These are phyloP conservation scores for Tolypocladium endophyticum DNA, from an alignment of 2,329 filamentous ascomycete species.

Conservation along the genomic window DNA sequence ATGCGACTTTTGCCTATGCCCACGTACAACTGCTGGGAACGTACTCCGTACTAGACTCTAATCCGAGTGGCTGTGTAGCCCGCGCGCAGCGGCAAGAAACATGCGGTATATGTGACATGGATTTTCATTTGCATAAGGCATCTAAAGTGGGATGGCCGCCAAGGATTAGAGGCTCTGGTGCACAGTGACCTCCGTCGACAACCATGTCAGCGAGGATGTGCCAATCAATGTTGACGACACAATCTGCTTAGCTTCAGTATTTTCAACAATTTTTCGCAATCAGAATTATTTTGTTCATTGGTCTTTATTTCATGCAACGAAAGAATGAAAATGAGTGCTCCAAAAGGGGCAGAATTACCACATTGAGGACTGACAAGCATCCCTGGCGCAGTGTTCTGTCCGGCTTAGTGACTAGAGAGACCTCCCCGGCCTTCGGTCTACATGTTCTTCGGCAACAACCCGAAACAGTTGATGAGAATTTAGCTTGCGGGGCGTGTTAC, in stretches of 20 bases:
- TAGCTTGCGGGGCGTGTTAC: not conserved
- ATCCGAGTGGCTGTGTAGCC: not conserved
- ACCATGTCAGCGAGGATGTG: not conserved
- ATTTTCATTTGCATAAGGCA: not conserved
- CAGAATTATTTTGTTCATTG: not conserved
- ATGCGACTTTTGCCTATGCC: not conserved
- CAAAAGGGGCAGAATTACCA: not conserved
- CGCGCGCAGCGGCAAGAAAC: not conserved
- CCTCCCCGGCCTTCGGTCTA: not conserved
- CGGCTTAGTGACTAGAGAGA: not conserved
- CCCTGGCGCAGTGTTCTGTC: not conserved
- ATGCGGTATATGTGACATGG: not conserved
- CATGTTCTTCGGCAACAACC: not conserved
- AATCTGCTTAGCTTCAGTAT: not conserved
- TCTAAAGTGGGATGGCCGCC: not conserved
- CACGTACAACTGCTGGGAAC: not conserved
- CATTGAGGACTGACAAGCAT: not conserved
- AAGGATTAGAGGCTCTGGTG: not conserved
- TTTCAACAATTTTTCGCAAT: not conserved
- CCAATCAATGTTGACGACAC: not conserved
- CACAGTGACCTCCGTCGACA: not conserved
- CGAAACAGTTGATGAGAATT: not conserved
- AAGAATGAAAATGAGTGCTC: not conserved
- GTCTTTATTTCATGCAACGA: not conserved
- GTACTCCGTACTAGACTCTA: not conserved